These are phyloP conservation scores for Huntiella omanensis DNA, from an alignment of 2,329 filamentous ascomycete species.

Conservation along the genomic window DNA sequence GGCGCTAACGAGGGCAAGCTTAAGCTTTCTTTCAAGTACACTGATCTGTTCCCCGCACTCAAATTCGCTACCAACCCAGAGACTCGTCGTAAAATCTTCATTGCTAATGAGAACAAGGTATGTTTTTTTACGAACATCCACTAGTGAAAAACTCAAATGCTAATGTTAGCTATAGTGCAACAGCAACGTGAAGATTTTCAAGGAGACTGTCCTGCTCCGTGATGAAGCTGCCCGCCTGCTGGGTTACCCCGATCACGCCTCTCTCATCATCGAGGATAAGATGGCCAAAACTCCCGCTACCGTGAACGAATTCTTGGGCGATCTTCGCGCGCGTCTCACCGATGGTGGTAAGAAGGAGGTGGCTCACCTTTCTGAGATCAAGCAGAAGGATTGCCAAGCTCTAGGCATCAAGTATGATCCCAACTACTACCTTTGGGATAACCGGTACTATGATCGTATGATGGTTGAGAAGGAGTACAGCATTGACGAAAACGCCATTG, in stretches of 20 bases:
- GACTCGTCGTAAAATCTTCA: conserved; percentile 48
- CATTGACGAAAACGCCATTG: conserved; percentile 61
- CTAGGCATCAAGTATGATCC: conserved; percentile 39
- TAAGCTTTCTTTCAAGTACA: conserved; percentile 66
- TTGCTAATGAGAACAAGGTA: conserved; percentile 64
- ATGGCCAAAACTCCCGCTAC: conserved; percentile 64
- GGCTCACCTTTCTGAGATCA: conserved; percentile 50
- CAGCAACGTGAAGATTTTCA: conserved; percentile 53
- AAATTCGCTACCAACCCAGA: conserved; percentile 59
- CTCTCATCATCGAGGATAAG: conserved; percentile 61
- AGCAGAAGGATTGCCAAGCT: conserved; percentile 47
- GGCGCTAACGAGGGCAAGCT: conserved; percentile 55
- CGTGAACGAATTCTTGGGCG: conserved; percentile 53
- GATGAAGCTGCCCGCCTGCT: conserved; percentile 62
- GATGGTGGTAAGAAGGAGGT: conserved; percentile 55
- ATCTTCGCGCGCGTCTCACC: conserved; percentile 46
- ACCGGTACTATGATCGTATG: conserved; percentile 60
- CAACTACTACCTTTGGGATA: conserved; percentile 69
- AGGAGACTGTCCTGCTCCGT: conserved; percentile 53
- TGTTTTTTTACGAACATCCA: not conserved
- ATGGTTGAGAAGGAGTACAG: conserved; percentile 66
- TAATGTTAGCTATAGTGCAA: conserved; percentile 29
- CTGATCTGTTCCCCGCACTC: conserved; percentile 57
- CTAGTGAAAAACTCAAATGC: not conserved
- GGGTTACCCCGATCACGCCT: conserved; percentile 59